Evolutionary conservation across 768 basidiomycete species (phyloP).

Genomic region (Naganishia friedmannii): DNA sequence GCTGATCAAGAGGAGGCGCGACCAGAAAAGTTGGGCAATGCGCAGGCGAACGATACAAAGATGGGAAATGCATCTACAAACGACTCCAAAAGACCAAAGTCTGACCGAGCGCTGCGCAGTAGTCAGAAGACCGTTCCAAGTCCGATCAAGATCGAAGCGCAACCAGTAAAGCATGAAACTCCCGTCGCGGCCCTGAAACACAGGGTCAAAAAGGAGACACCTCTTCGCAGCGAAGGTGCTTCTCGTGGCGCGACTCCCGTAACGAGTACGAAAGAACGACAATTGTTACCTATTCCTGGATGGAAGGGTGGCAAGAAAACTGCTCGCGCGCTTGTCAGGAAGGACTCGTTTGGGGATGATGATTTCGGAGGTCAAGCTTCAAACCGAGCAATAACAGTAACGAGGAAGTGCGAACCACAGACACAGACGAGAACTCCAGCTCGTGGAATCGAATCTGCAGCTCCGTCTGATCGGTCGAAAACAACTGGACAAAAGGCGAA

Average conservation of each 20-base stretch:
- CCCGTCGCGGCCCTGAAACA: neutral
- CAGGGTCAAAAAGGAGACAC: neutral
- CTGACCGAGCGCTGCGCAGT: neutral
- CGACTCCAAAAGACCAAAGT: neutral
- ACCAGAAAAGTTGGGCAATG: neutral
- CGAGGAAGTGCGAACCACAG: neutral
- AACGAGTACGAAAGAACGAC: constrained; percentile 7
- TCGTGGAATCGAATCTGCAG: neutral
- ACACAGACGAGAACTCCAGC: neutral
- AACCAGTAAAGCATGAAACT: neutral
- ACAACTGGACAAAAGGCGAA: neutral
- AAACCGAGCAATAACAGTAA: neutral
- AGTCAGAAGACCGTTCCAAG: neutral
- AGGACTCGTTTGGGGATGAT: constrained; percentile 13
- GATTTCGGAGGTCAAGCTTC: constrained; percentile 2
- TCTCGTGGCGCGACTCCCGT: constrained; percentile 1
- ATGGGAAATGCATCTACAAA: neutral
- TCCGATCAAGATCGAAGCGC: neutral
- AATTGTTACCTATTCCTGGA: neutral
- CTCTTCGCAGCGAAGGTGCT: neutral
- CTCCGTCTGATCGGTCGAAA: neutral
- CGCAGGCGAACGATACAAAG: neutral
- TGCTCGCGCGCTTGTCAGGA: constrained; percentile 1
- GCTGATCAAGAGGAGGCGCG: neutral
- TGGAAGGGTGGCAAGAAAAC: constrained; percentile 16